Evolutionary conservation across 768 basidiomycete species (phyloP), one percentile per base, ranked within the genome.

Genomic region (Phylloporus sp.): DNA sequence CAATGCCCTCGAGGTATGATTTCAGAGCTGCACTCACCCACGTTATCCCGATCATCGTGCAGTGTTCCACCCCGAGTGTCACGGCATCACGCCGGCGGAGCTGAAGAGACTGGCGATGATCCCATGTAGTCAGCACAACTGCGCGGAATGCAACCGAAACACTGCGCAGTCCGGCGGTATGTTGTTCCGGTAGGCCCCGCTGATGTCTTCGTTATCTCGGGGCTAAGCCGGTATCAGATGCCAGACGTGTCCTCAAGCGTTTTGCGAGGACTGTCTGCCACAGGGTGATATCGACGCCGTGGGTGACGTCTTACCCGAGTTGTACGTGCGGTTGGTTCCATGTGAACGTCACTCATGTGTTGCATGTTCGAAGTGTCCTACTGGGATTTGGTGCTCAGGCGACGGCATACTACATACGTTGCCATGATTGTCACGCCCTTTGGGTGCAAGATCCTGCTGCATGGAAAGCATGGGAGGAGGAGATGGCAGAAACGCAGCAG

Each of bases 261-360:
- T 77, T 54, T 85, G 83, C 63, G 80, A 84, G 48, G 83, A 84
- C 56, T 84, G 83, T 61, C 54, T 85, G 35, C 76, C 79, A 5
- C 56, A 62, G 3, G 79, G 74, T 5, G 75, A 80, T 5, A 67
- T 81, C 29, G 74, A 76, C 27, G 71, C 76, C 13, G 65, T 84
- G 34, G 82, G 82, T 4, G 80, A 83, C 4, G 64, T 67, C 2
- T 57, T 84, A 6, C 82, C 83, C 15, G 81, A 85, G 64, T 78
- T 83, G 80, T 81, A 55, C 49, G 80, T 61, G 38, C 31, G 23
- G 29, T 45, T 13, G n/a, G 10, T 13, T 26, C 32, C 26, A 6
- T 20, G n/a, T 53, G 47, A 49, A 51, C 2, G 1, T 34, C 29
- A 11, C 53, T 64, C 42, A 64, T 46, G 53, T 54, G 0, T 44